Evolutionary conservation across 1,284 basidiomycete genomes (phyloP).

Genomic region (Phlebopus sp.): DNA sequence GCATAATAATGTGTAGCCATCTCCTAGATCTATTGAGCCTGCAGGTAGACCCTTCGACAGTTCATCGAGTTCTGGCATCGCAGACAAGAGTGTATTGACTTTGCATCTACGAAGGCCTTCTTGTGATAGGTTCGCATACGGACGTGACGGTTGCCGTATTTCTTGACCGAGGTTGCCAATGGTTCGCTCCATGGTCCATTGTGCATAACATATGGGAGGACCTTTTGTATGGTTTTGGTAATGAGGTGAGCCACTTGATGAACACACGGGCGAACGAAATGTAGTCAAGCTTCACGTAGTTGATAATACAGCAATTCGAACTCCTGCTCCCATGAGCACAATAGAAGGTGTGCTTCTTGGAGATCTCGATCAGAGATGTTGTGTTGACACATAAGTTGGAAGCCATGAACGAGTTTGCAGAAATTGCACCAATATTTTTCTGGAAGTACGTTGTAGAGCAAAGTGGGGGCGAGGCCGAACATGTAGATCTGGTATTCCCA

Average conservation of each 20-base stretch:
- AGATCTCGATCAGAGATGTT: constrained; percentile 24
- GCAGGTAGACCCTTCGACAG: no score
- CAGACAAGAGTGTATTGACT: constrained; percentile 18
- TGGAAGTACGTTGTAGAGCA: constrained; percentile 27
- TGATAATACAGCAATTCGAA: not conserved
- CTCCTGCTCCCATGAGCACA: not conserved
- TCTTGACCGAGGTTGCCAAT: constrained; percentile 12
- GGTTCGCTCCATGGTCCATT: constrained; percentile 15
- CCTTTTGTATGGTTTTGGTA: constrained; percentile 1
- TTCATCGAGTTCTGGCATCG: no score
- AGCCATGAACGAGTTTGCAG: constrained; percentile 1
- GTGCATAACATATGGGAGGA: constrained; percentile 12
- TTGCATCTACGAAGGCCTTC: constrained; percentile 25
- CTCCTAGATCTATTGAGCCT: no score
- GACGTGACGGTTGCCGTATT: constrained; percentile 15
- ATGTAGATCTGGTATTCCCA: constrained; percentile 33
- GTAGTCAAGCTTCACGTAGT: not conserved
- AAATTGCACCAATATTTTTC: constrained; percentile 15
- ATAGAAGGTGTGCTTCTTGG: not conserved
- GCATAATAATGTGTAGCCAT: no score
- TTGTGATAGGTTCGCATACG: constrained; percentile 32
- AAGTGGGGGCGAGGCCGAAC: constrained; percentile 31
- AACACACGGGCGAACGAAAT: not conserved
- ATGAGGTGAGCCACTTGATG: constrained; percentile 4
- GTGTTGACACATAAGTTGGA: constrained; percentile 3